These are phyloP conservation scores for Petunia axillaris DNA, from an alignment of 257 asterid genomes.

Conservation along the genomic window DNA sequence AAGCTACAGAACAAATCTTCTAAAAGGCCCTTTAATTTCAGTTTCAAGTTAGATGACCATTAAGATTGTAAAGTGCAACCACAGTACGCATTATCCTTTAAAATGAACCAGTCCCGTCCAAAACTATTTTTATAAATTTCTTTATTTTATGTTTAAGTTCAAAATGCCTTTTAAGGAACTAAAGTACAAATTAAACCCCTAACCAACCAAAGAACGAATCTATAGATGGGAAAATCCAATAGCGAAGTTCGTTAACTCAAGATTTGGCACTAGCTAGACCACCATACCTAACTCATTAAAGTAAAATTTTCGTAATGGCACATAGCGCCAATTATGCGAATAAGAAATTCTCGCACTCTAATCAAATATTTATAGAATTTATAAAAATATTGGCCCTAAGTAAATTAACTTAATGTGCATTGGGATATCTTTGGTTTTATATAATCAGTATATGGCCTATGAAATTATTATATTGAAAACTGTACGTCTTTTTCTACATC, in stretches of 20 bases:
- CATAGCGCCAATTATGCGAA: background rate
- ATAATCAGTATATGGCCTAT: too few relatives aligned
- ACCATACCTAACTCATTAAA: slow-evolving; percentile 9
- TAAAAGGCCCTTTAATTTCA: slow-evolving; percentile 16
- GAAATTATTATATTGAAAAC: too few relatives aligned
- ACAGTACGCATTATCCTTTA: background rate
- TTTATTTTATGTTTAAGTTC: background rate
- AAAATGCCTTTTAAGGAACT: background rate
- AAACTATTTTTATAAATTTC: background rate
- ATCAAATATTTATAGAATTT: background rate
- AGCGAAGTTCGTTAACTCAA: slow-evolving; percentile 11
- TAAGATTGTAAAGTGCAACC: background rate
- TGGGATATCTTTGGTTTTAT: too few relatives aligned
- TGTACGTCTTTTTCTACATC: too few relatives aligned
- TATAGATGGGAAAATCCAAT: background rate
- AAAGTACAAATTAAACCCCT: slow-evolving; percentile 11
- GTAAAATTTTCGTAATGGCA: background rate
- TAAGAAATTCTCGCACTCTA: background rate
- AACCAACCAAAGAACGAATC: slow-evolving; percentile 18
- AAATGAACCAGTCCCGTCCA: background rate
- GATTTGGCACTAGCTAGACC: background rate
- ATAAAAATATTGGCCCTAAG: too few relatives aligned
- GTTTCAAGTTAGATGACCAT: background rate
- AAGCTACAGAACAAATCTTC: slow-evolving; percentile 19
- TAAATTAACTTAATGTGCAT: too few relatives aligned